Evolutionary conservation across 306 rosid genomes (phyloP).

Genomic region (Purshia tridentata): DNA sequence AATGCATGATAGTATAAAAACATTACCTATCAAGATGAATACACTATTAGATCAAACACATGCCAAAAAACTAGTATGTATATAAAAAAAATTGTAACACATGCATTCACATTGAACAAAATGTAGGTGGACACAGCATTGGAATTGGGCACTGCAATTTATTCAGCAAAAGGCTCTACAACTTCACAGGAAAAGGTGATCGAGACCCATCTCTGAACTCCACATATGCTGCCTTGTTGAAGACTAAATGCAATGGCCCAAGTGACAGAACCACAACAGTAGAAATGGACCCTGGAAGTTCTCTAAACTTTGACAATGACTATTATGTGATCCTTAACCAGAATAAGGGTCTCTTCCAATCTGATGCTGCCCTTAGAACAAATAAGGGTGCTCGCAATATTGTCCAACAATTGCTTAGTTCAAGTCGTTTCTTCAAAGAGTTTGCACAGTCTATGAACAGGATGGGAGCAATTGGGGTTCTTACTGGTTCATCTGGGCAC

Average conservation of each 20-base stretch:
- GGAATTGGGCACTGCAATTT: constrained; percentile 48
- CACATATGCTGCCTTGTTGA: constrained; percentile 24
- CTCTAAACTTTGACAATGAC: constrained; percentile 31
- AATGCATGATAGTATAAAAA: too few relatives aligned
- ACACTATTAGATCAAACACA: too few relatives aligned
- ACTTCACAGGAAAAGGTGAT: constrained; percentile 62
- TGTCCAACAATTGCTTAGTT: constrained; percentile 27
- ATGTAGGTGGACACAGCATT: constrained; percentile 53
- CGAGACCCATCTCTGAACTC: constrained; percentile 58
- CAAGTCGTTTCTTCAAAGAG: constrained; percentile 36
- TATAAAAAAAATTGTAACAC: background rate
- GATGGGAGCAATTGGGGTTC: constrained; percentile 53
- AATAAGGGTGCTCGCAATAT: constrained; percentile 3
- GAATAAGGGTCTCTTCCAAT: constrained; percentile 54
- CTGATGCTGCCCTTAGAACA: constrained; percentile 61
- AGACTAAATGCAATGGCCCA: constrained; percentile 17
- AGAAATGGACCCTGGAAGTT: constrained; percentile 48
- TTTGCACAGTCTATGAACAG: constrained; percentile 57
- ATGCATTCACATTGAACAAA: too few relatives aligned
- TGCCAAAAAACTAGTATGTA: background rate
- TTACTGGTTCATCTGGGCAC: constrained; percentile 43
- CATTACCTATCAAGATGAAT: too few relatives aligned
- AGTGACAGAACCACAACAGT: constrained; percentile 24
- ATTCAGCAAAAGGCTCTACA: constrained; percentile 51
- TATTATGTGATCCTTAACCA: constrained; percentile 42